Evolutionary conservation across 441 rosid genomes (phyloP), one percentile per base, ranked within the genome.

Genomic region (Biscutella laevigata): DNA sequence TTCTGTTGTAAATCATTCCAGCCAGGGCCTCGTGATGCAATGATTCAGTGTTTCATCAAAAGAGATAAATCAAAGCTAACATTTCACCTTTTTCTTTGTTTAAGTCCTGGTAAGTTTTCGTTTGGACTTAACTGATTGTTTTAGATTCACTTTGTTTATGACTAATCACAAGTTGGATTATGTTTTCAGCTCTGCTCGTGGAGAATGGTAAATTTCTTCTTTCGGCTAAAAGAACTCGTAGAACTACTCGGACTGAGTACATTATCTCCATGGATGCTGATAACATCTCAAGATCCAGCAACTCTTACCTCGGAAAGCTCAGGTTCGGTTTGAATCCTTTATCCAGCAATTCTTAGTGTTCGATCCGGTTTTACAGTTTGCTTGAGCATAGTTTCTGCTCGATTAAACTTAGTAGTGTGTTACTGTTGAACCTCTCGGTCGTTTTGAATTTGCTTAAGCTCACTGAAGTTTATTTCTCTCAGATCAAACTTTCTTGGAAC

Each of bases 141-240:
- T 49, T 35, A 0, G 6, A 10, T 20, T 24, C 19, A 39, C 35
- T 44, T 35, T 47, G 50, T 7, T 24, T 22, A 4, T 58, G 27
- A 12, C 47, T 64, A n/a, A 41, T 5, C 9, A 25, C 3, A 6
- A 24, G 29, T 29, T 38, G 26, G 5, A 22, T 10, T 22, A 34
- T 50, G 27, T 33, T 38, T 43, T 35, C 71, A 82, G 89, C 80
- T 59, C 63, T 79, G 32, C 68, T 79, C 15, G 86, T 77, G 28
- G 89, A 82, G 67, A 82, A 79, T 49, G 86, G 89, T 41, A 82
- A 79, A 50, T 82, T 82, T 59, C 89, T 82, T 72, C 89, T 82
- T 43, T 79, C 89, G 10, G 89, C 89, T 5, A 79, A 82, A 65
- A 40, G 89, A 73, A 79, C 83, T 10, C 72, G 86, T 59, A 67